These are phyloP conservation scores for Mytilinidion resinicola DNA, from an alignment of 495 filamentous ascomycete genomes.

Conservation along the genomic window DNA sequence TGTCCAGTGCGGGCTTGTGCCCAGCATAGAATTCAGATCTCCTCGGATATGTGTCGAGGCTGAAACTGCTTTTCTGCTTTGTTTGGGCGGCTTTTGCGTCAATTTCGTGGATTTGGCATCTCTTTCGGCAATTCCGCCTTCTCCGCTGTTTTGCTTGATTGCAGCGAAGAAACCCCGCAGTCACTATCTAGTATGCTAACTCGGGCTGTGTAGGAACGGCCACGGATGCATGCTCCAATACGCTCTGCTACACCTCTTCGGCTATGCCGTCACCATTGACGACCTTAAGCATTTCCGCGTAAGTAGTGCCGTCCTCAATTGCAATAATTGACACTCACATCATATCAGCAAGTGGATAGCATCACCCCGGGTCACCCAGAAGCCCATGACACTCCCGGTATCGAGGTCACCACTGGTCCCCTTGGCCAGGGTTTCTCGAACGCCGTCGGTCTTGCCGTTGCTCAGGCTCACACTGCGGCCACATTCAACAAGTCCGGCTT, in stretches of 20 bases:
- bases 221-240: constrained; percentile 99
- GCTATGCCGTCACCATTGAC: constrained; percentile 77
- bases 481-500: constrained; percentile 96
- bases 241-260: constrained; percentile 93
- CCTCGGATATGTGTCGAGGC: constrained; percentile 6
- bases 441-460: constrained; percentile 77
- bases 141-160: constrained; percentile 12
- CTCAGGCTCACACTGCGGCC: constrained; percentile 81
- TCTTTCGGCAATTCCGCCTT: constrained; percentile 6
- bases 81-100: constrained; percentile 3
- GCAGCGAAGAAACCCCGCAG: not conserved
- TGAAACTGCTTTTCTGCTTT: constrained; percentile 16
- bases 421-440: constrained; percentile 34
- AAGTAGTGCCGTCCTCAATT: constrained; percentile 39
- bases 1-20: not conserved
- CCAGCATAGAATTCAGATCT: constrained; percentile 11
- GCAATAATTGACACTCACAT: constrained; percentile 1
- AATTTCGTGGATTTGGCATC: not conserved
- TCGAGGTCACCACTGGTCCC: constrained; percentile 83
- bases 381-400: constrained; percentile 87
- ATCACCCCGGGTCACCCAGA: constrained; percentile 97
- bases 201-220: constrained; percentile 63
- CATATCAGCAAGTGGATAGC: constrained; percentile 66
- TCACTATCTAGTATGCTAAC: constrained; percentile 11
- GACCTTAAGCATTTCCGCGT: constrained; percentile 95